Evolutionary conservation across 2,329 filamentous ascomycete species (phyloP).

Genomic region (Aspergillus melleus): DNA sequence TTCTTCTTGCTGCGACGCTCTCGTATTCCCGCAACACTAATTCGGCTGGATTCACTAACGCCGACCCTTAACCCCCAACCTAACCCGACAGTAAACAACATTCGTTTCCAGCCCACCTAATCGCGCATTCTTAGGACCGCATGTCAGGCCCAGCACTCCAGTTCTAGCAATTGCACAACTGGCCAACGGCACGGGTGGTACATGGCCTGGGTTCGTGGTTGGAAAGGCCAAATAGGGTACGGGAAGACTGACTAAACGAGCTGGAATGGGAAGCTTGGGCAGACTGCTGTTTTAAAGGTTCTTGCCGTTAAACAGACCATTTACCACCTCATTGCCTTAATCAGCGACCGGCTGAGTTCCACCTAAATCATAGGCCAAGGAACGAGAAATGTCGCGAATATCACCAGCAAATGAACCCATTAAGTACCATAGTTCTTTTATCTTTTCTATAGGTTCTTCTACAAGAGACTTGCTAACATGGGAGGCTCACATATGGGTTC

Average conservation of each 20-base stretch:
- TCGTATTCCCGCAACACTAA: not conserved
- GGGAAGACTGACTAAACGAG: not conserved
- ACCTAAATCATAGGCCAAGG: not conserved
- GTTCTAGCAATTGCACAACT: not conserved
- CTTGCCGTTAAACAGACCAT: not conserved
- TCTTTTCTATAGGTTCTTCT: too few relatives aligned
- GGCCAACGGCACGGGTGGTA: not conserved
- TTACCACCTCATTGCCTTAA: not conserved
- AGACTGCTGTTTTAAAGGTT: not conserved
- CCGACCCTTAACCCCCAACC: not conserved
- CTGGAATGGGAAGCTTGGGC: not conserved
- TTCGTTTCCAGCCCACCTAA: not conserved
- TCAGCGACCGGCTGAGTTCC: not conserved
- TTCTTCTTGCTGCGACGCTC: too few relatives aligned
- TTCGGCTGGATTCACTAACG: not conserved
- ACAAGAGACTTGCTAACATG: too few relatives aligned
- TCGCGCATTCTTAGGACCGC: not conserved
- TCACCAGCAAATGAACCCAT: not conserved
- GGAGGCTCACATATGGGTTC: too few relatives aligned
- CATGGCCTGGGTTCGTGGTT: not conserved
- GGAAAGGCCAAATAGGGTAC: not conserved
- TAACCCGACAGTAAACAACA: not conserved
- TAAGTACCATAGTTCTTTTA: not conserved
- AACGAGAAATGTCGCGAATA: not conserved
- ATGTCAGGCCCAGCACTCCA: not conserved